A percentile compares a stretch with the other conserved stretches of the same genome.
Conservation (phyloP, 2,329 filamentous ascomycete genomes). For the Ophiostoma piceae region DNA sequence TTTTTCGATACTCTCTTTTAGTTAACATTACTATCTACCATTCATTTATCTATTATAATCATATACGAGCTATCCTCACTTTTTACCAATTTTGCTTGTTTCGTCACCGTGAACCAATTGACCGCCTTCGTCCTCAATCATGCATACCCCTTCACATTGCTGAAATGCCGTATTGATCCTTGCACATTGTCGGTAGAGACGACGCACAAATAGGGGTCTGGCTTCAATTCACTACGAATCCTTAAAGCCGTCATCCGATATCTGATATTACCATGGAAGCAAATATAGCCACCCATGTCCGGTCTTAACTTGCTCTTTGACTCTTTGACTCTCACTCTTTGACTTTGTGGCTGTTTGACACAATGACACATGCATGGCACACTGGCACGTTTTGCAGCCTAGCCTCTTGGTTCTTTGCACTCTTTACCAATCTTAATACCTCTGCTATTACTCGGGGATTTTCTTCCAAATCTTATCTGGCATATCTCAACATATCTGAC, state of each 20-base stretch:
- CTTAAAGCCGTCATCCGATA: conserved; percentile 3
- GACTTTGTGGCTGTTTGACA: background rate
- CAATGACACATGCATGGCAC: conserved; percentile 8
- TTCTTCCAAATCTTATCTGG: background rate
- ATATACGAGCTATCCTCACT: background rate
- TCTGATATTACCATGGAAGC: background rate
- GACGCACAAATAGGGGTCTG: background rate
- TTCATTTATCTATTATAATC: conserved; percentile 4
- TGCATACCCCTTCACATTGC: background rate
- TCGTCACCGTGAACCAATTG: background rate
- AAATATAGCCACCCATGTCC: conserved; percentile 1
- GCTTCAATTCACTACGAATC: background rate
- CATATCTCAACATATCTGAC: conserved; percentile 4
- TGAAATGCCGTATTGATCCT: background rate
- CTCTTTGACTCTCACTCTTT: no score
- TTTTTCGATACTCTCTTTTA: conserved; percentile 15
- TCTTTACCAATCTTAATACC: background rate
- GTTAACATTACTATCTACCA: conserved; percentile 12
- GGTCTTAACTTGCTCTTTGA: background rate
- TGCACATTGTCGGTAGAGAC: background rate
- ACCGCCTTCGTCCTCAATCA: background rate
- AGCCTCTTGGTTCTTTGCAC: background rate
- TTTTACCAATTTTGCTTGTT: background rate
- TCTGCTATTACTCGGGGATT: background rate
- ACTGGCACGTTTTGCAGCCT: background rate